A percentile compares a stretch with the other conserved stretches of the same genome.
Evolutionary conservation across 192 early-diverging fungal species (phyloP).

Genomic region (Gonapodya prolifera): DNA sequence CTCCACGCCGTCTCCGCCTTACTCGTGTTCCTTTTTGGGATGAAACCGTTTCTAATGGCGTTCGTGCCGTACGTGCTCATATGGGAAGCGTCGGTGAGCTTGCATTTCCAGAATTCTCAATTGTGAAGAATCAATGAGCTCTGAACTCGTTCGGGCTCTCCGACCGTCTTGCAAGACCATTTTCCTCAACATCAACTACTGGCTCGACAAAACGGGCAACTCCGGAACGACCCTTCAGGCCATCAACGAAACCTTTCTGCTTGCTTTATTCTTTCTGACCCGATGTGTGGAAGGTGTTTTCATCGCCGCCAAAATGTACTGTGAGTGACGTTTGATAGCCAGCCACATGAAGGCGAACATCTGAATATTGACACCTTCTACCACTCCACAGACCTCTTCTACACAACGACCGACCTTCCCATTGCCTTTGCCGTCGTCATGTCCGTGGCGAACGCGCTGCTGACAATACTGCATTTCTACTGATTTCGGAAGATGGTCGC

Average conservation of each 20-base stretch:
- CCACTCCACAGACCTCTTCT: too few species aligned
- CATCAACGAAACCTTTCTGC: conserved; percentile 69
- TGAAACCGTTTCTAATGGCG: conserved; percentile 70
- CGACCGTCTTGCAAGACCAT: conserved; percentile 36
- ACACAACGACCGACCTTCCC: too few species aligned
- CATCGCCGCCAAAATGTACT: conserved; percentile 51
- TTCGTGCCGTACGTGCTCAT: conserved; percentile 79
- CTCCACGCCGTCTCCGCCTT: too few species aligned
- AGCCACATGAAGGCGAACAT: too few species aligned
- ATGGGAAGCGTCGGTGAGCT: conserved; percentile 81
- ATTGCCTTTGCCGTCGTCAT: too few species aligned
- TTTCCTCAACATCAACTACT: conserved; percentile 76
- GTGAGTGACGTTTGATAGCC: conserved; percentile 28
- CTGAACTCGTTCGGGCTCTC: not conserved
- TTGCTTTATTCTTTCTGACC: conserved; percentile 58
- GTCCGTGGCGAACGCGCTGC: too few species aligned
- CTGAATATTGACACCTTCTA: too few species aligned
- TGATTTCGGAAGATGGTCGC: too few species aligned
- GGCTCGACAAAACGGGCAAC: conserved; percentile 84
- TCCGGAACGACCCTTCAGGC: conserved; percentile 65
- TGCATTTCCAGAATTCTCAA: too few species aligned
- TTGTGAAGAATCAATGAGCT: too few species aligned
- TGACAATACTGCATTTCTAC: too few species aligned
- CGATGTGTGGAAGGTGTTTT: conserved; percentile 66
- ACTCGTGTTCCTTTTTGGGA: not conserved